Conservation (phyloP, 345 rosid genomes). For the Barbarea vulgaris region DNA sequence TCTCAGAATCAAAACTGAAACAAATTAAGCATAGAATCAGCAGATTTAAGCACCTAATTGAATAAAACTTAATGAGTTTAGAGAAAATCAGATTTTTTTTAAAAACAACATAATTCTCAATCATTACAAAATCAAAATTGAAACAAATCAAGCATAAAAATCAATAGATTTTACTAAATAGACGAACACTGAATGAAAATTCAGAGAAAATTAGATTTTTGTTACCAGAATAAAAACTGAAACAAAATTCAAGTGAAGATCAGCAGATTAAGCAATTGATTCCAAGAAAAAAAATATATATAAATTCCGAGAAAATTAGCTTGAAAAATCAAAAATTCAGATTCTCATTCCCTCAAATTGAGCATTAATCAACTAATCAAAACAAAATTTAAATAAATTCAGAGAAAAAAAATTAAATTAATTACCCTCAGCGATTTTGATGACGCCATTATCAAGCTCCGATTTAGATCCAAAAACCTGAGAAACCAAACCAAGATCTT, state of each 20-base stretch:
- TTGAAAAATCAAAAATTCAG: neutral
- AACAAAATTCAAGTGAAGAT: neutral
- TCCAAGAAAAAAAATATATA: too few species aligned
- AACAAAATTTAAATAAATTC: neutral
- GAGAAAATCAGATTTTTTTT: neutral
- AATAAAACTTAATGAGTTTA: neutral
- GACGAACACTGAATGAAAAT: neutral
- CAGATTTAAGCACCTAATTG: neutral
- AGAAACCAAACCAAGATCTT: conserved; percentile 73
- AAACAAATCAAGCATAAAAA: neutral
- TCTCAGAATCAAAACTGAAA: too few species aligned
- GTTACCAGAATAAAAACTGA: neutral
- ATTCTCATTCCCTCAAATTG: neutral
- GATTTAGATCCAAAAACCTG: conserved; percentile 61
- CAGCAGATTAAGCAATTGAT: neutral
- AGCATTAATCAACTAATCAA: neutral
- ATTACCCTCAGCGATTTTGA: conserved; percentile 63
- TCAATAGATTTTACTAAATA: neutral
- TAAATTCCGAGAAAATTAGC: neutral
- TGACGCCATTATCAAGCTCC: conserved; percentile 59
- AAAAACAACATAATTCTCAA: neutral
- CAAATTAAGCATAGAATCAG: neutral
- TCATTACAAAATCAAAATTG: neutral
- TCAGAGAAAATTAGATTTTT: neutral
- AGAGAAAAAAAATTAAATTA: neutral